phyloP scores from a whole-genome alignment of 78 protist genomes.

The Dictyostelium capitatum region DNA sequence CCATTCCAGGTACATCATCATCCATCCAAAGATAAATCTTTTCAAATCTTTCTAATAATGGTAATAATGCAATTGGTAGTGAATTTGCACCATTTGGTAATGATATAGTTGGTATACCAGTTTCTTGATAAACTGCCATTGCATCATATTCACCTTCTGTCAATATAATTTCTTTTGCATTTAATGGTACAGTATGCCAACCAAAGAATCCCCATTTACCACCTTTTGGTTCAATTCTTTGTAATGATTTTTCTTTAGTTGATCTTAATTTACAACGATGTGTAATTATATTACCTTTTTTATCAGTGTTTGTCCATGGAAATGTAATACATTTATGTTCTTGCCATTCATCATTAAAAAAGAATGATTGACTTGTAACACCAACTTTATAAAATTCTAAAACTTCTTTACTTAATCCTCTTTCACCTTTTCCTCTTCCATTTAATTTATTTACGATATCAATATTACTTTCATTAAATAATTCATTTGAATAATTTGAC shows the following conservation, averaged over 20 bases:
- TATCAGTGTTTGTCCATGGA: conserved; percentile 78
- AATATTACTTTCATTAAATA: background rate
- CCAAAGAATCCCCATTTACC: conserved; percentile 89
- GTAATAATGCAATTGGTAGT: conserved; percentile 74
- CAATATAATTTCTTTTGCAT: conserved; percentile 76
- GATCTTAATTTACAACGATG: conserved; percentile 80
- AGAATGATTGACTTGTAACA: conserved; percentile 64
- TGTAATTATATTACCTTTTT: conserved; percentile 34
- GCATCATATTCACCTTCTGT: conserved; percentile 93
- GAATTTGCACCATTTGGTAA: conserved; percentile 87
- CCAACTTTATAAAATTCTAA: conserved; percentile 56
- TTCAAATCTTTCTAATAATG: conserved; percentile 82
- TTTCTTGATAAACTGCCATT: conserved; percentile 89
- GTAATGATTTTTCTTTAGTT: conserved; percentile 44
- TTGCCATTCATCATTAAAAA: conserved; percentile 49
- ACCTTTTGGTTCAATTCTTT: conserved; percentile 83
- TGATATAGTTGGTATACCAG: conserved; percentile 88
- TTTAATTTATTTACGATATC: conserved; percentile 44
- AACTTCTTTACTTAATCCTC: conserved; percentile 62
- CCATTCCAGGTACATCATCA: conserved; percentile 86
- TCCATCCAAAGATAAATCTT: conserved; percentile 90
- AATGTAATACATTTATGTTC: conserved; percentile 86
- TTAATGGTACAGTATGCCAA: conserved; percentile 80
- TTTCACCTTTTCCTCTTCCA: conserved; percentile 55
- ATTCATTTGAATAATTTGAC: conserved; percentile 31